These are phyloP conservation scores for Saccharomycopsis hybrid DNA, from an alignment of 1,139 yeast genomes.

Conservation along the genomic window DNA sequence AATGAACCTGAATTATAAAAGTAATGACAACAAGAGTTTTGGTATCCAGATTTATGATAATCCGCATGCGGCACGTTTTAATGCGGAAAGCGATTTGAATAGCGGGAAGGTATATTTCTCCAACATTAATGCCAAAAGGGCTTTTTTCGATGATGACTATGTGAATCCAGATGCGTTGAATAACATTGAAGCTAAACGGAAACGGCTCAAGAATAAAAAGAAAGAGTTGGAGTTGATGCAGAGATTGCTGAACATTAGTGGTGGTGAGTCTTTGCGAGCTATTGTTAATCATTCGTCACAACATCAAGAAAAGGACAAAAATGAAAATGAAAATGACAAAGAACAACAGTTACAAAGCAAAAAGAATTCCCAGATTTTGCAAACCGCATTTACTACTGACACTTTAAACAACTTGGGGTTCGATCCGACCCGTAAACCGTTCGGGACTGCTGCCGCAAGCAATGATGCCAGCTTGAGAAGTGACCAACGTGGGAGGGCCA, in stretches of 20 bases:
- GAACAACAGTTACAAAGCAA: background rate
- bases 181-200: constrained; percentile 31
- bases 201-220: constrained; percentile 31
- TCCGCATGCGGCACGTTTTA: constrained; percentile 19
- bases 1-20: constrained; percentile 25
- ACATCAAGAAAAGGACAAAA: constrained; percentile 23
- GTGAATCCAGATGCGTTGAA: constrained; percentile 42
- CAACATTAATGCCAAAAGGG: constrained; percentile 36
- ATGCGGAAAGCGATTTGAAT: constrained; percentile 23
- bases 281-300: no score
- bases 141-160: constrained; percentile 42
- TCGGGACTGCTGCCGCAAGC: constrained; percentile 24
- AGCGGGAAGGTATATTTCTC: constrained; percentile 32
- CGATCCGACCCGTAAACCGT: constrained; percentile 40
- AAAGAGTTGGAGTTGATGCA: constrained; percentile 34
- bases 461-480: constrained; percentile 29
- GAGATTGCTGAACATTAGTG: constrained; percentile 28
- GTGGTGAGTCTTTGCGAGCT: constrained; percentile 18
- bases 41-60: constrained; percentile 17
- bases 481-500: constrained; percentile 29
- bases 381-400: constrained; percentile 33
- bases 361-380: constrained; percentile 1
- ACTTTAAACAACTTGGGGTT: constrained; percentile 42
- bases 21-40: constrained; percentile 21
- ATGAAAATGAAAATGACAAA: constrained; percentile 11